Conservation (phyloP, 2,329 filamentous ascomycete species). For the Neospermospora avenae region DNA sequence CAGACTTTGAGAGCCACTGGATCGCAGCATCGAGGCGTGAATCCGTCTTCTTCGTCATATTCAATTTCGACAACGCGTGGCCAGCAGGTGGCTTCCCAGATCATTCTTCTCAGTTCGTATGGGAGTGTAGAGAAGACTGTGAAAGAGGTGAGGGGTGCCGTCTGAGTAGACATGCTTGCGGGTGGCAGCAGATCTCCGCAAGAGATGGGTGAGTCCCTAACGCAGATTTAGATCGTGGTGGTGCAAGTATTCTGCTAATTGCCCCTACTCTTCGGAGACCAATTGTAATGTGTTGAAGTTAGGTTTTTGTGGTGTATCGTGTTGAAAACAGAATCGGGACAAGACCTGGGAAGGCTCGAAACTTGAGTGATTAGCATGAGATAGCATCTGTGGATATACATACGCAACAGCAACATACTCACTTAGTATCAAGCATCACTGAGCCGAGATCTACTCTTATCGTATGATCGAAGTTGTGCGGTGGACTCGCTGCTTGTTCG, state of each 20-base stretch:
- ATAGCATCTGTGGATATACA: no score
- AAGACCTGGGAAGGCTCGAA: not conserved
- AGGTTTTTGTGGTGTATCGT: not conserved
- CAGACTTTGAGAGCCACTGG: conserved; percentile 17
- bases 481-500: no score
- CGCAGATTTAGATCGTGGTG: not conserved
- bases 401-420: not conserved
- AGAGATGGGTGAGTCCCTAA: no score
- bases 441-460: no score
- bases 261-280: not conserved
- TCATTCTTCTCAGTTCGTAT: conserved; percentile 18
- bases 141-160: conserved; percentile 13
- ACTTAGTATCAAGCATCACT: not conserved
- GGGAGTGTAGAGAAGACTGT: conserved; percentile 22
- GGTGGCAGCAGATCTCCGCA: not conserved
- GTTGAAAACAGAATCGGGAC: not conserved
- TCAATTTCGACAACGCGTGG: conserved; percentile 17
- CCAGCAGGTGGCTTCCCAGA: conserved; percentile 20
- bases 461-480: no score
- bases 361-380: not conserved
- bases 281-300: not conserved
- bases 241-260: not conserved
- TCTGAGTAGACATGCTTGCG: not conserved
- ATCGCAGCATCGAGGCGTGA: not conserved
- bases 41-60: conserved; percentile 13